phyloP scores from a whole-genome alignment of 2,329 filamentous ascomycete genomes.

The Monilinia fructigena region DNA sequence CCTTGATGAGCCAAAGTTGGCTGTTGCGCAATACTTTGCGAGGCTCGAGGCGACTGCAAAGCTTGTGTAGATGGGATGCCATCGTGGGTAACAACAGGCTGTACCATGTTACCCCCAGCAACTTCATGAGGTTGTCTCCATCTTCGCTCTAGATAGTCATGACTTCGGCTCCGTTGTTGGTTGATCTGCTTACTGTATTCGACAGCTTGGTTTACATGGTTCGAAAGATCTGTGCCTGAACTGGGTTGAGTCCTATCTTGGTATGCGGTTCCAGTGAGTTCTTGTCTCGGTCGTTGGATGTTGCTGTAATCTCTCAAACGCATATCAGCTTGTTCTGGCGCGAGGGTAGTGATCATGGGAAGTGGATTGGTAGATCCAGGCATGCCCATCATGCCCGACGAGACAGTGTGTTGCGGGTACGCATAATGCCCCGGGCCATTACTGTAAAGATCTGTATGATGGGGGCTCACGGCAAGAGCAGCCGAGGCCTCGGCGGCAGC shows the following conservation, averaged over 20 bases:
- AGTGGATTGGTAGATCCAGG: conserved; percentile 68
- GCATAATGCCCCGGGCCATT: conserved; percentile 67
- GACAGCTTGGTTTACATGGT: conserved; percentile 82
- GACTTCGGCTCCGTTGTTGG: conserved; percentile 74
- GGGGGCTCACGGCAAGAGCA: conserved; percentile 60
- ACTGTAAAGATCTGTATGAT: conserved; percentile 86
- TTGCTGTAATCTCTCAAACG: conserved; percentile 78
- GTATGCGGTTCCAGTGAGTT: conserved; percentile 83
- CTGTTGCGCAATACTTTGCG: conserved; percentile 55
- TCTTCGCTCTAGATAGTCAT: conserved; percentile 74
- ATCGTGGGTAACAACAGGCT: conserved; percentile 43
- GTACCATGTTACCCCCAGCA: conserved; percentile 49
- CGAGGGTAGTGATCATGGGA: conserved; percentile 81
- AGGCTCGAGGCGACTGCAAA: conserved; percentile 57
- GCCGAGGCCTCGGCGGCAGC: conserved; percentile 56
- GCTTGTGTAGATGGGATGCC: conserved; percentile 52
- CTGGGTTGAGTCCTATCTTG: conserved; percentile 81
- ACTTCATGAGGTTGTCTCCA: conserved; percentile 85
- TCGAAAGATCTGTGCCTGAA: conserved; percentile 73
- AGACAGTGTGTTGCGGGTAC: conserved; percentile 64
- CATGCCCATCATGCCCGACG: conserved; percentile 68
- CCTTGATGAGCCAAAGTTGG: conserved; percentile 48
- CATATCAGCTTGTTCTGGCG: conserved; percentile 73
- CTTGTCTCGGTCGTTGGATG: conserved; percentile 83
- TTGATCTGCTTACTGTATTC: conserved; percentile 87